A percentile compares a stretch with the other conserved stretches of the same genome.
Evolutionary conservation across 2,329 filamentous ascomycete genomes (phyloP).

Genomic region (Pleomassaria siparia): DNA sequence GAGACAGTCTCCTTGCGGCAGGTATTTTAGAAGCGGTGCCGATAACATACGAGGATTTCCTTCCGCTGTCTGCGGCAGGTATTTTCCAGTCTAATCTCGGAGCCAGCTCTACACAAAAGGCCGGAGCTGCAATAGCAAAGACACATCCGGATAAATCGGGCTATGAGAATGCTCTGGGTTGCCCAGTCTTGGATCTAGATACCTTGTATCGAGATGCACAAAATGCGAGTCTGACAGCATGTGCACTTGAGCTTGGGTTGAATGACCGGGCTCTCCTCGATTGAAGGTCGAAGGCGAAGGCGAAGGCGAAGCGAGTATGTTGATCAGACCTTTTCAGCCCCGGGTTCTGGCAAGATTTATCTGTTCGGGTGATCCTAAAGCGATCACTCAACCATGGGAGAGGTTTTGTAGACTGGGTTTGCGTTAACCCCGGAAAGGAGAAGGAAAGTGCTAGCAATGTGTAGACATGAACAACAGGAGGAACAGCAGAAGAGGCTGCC

Average conservation of each 20-base stretch:
- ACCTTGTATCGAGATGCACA: background rate
- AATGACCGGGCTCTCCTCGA: background rate
- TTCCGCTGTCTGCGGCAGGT: constrained; percentile 56
- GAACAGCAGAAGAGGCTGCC: too few species aligned
- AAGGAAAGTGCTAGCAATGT: too few species aligned
- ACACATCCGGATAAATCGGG: background rate
- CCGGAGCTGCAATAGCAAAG: background rate
- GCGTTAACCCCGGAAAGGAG: too few species aligned
- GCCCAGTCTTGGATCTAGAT: constrained; percentile 1
- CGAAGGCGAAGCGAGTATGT: too few species aligned
- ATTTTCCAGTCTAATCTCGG: constrained; percentile 53
- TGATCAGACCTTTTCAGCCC: too few species aligned
- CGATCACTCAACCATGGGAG: too few species aligned
- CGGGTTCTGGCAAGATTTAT: too few species aligned
- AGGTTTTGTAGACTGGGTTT: too few species aligned
- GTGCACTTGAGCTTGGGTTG: background rate
- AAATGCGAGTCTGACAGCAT: background rate
- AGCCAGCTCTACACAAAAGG: background rate
- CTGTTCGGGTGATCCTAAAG: too few species aligned
- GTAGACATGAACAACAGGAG: too few species aligned
- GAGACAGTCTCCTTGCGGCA: background rate
- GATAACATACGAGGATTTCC: constrained; percentile 58
- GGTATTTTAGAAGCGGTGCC: constrained; percentile 36
- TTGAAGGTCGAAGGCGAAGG: too few species aligned
- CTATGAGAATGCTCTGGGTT: constrained; percentile 1